A percentile compares a stretch with the other conserved stretches of the same genome.
Conservation (phyloP, 192 early-diverging fungal genomes). For the Anaeromyces robustus region DNA sequence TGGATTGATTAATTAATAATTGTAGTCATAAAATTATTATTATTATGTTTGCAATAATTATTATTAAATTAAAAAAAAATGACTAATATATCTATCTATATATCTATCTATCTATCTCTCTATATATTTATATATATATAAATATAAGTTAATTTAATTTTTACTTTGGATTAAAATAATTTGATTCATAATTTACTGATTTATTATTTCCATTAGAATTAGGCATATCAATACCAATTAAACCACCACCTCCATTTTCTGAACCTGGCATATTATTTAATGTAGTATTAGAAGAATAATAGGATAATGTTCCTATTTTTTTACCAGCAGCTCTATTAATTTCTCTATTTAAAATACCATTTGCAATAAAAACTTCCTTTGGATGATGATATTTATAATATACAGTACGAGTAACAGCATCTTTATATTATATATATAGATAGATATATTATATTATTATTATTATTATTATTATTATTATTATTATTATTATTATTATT, state of each 20-base stretch:
- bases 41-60: too few relatives aligned
- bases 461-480: background rate
- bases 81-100: too few relatives aligned
- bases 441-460: background rate
- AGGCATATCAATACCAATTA: conserved; percentile 5
- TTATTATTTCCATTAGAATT: background rate
- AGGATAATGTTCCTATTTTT: conserved; percentile 6
- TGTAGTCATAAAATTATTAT: too few relatives aligned
- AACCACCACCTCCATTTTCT: conserved; percentile 6
- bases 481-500: background rate
- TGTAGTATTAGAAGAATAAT: background rate
- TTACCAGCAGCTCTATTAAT: conserved; percentile 41
- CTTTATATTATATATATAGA: too few relatives aligned
- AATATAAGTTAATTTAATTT: background rate
- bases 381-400: conserved; percentile 48
- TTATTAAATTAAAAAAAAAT: too few relatives aligned
- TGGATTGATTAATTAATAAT: too few relatives aligned
- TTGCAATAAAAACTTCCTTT: conserved; percentile 40
- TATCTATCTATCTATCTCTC: too few relatives aligned
- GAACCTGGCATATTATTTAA: background rate
- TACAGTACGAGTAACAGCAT: conserved; percentile 36
- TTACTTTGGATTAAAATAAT: conserved; percentile 9
- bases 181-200: background rate
- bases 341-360: conserved; percentile 44
- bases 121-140: too few relatives aligned